Conservation (phyloP, 2,329 filamentous ascomycete genomes). For the Fusarium scirpi region DNA sequence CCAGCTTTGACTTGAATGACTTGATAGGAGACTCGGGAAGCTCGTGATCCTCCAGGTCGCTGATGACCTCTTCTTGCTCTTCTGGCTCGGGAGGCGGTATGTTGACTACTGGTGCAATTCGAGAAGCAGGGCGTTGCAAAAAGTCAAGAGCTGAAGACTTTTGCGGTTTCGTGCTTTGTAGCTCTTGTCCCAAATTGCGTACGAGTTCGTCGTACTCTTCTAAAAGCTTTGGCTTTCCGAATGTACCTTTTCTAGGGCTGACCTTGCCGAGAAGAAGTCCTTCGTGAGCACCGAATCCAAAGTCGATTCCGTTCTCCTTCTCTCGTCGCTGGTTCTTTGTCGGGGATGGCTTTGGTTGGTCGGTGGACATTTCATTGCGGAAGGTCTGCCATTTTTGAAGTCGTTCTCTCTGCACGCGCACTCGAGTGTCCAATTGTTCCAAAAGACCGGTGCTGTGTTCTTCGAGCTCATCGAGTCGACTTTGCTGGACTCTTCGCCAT, state of each 20-base stretch:
- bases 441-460: slow-evolving; percentile 66
- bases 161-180: slow-evolving; percentile 49
- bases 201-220: slow-evolving; percentile 61
- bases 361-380: slow-evolving; percentile 60
- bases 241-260: slow-evolving; percentile 47
- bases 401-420: slow-evolving; percentile 74
- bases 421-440: slow-evolving; percentile 76
- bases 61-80: slow-evolving; percentile 53
- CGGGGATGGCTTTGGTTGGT: slow-evolving; percentile 40
- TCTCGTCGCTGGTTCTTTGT: slow-evolving; percentile 39
- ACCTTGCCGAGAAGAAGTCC: slow-evolving; percentile 57
- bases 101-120: slow-evolving; percentile 1
- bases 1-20: slow-evolving; percentile 43
- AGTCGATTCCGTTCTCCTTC: slow-evolving; percentile 60
- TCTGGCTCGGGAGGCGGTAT: slow-evolving; percentile 10
- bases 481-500: slow-evolving; percentile 75
- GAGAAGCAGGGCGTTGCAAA: slow-evolving; percentile 33
- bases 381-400: slow-evolving; percentile 82
- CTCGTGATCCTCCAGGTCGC: slow-evolving; percentile 64
- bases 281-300: slow-evolving; percentile 67
- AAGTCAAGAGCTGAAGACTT: slow-evolving; percentile 36
- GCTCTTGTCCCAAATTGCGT: slow-evolving; percentile 55
- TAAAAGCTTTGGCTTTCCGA: slow-evolving; percentile 46
- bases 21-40: slow-evolving; percentile 40
- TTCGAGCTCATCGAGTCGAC: slow-evolving; percentile 68